These are phyloP conservation scores for Ogataea zsoltii DNA, from an alignment of 805 yeast species.

Conservation along the genomic window DNA sequence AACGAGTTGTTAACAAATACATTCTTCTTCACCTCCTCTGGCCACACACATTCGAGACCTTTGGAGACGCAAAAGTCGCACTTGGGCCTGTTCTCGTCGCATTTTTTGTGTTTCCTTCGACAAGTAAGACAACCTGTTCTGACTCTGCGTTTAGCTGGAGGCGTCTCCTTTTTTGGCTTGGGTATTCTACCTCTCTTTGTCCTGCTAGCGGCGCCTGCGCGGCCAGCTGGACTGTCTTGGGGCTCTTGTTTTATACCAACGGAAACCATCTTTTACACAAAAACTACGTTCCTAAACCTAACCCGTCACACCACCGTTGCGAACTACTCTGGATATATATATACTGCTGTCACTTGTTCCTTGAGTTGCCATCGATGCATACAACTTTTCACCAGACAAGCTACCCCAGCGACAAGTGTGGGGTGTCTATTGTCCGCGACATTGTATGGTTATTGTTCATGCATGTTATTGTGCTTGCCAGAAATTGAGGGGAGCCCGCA, in stretches of 20 bases:
- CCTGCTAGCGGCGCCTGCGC: constrained; percentile 1
- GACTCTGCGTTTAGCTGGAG: constrained; percentile 38
- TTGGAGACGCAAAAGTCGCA: constrained; percentile 47
- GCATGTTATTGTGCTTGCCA: not conserved
- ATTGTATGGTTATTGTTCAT: constrained; percentile 1
- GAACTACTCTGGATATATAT: not conserved
- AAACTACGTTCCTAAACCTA: not conserved
- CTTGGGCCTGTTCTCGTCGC: constrained; percentile 56
- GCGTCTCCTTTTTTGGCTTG: constrained; percentile 30
- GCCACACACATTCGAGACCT: constrained; percentile 40
- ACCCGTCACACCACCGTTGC: not conserved
- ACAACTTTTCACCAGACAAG: not conserved
- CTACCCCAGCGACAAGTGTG: constrained; percentile 3
- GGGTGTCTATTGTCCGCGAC: constrained; percentile 8
- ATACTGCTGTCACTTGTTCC: not conserved
- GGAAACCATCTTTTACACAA: constrained; percentile 5
- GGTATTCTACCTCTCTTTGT: constrained; percentile 22
- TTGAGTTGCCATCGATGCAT: constrained; percentile 2
- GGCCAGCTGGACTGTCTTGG: not conserved
- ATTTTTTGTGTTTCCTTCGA: constrained; percentile 53
- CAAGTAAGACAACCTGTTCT: constrained; percentile 53
- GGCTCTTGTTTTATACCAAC: constrained; percentile 8
- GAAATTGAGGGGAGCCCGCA: not conserved
- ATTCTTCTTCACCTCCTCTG: constrained; percentile 32
- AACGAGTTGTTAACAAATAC: constrained; percentile 31